Evolutionary conservation across 805 yeast genomes (phyloP).

Genomic region (Nakazawaea anatomiae): DNA sequence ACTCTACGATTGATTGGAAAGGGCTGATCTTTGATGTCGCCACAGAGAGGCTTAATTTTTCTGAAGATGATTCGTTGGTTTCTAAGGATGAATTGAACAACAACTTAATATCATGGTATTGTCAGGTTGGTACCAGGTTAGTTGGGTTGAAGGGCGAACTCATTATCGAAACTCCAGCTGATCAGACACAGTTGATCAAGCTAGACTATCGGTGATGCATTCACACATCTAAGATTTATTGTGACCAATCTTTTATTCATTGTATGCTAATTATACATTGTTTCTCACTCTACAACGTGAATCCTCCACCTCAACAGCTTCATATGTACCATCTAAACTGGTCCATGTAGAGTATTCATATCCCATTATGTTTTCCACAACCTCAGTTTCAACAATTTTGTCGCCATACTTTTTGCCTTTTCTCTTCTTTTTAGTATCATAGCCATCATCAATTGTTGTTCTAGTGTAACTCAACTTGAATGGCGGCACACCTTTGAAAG

Average conservation of each 20-base stretch:
- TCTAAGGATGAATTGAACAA: background rate
- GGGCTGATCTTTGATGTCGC: too few relatives aligned
- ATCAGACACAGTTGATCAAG: background rate
- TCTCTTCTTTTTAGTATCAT: constrained; percentile 15
- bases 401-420: constrained; percentile 24
- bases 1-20: too few relatives aligned
- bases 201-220: background rate
- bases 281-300: constrained; percentile 56
- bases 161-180: background rate
- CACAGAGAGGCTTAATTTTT: too few relatives aligned
- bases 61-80: too few relatives aligned
- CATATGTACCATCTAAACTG: constrained; percentile 88
- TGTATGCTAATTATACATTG: background rate
- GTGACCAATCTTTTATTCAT: background rate
- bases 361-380: constrained; percentile 64
- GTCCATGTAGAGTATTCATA: constrained; percentile 68
- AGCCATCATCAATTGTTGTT: constrained; percentile 41
- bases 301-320: constrained; percentile 86
- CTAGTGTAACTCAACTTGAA: constrained; percentile 82
- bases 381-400: constrained; percentile 43
- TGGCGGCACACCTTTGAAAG: constrained; percentile 86
- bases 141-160: background rate
- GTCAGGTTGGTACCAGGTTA: background rate
- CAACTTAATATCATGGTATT: background rate
- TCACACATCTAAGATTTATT: background rate